phyloP scores from a whole-genome alignment of 2,329 filamentous ascomycete genomes.

The Colletotrichum lentis region DNA sequence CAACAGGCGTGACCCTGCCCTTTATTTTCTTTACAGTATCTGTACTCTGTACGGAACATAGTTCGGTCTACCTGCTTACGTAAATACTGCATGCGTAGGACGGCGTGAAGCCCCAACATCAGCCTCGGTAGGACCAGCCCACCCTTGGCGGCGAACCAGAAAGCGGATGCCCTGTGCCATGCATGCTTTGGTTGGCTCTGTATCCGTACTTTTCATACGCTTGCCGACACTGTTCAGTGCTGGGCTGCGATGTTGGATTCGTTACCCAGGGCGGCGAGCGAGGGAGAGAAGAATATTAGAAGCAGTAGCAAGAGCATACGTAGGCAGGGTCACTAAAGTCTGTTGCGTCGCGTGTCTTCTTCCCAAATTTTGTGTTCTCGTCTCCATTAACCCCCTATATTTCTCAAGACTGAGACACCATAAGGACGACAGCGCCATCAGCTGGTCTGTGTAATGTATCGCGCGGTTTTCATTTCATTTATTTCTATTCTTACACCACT shows the following conservation, averaged over 20 bases:
- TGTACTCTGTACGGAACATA: background rate
- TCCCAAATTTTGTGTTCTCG: background rate
- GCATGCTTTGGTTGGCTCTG: background rate
- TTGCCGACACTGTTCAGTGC: background rate
- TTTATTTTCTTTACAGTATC: no score
- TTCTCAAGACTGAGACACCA: background rate
- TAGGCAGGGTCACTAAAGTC: background rate
- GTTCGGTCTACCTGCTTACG: background rate
- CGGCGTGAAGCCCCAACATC: background rate
- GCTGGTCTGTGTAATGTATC: background rate
- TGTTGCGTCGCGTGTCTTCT: background rate
- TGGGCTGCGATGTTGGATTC: background rate
- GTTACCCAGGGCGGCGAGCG: background rate
- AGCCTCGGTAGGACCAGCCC: constrained; percentile 10
- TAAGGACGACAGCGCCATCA: background rate
- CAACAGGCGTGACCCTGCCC: constrained; percentile 14
- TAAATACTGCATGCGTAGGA: background rate
- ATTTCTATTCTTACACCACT: background rate
- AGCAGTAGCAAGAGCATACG: background rate
- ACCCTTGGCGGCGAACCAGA: background rate
- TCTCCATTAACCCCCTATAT: background rate
- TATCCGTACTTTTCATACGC: background rate
- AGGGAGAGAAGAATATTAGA: background rate
- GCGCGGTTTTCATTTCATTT: background rate
- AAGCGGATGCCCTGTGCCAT: background rate